These are phyloP conservation scores for Choanephora cucurbitarum DNA, from an alignment of 371 early-diverging fungal genomes.

Conservation along the genomic window DNA sequence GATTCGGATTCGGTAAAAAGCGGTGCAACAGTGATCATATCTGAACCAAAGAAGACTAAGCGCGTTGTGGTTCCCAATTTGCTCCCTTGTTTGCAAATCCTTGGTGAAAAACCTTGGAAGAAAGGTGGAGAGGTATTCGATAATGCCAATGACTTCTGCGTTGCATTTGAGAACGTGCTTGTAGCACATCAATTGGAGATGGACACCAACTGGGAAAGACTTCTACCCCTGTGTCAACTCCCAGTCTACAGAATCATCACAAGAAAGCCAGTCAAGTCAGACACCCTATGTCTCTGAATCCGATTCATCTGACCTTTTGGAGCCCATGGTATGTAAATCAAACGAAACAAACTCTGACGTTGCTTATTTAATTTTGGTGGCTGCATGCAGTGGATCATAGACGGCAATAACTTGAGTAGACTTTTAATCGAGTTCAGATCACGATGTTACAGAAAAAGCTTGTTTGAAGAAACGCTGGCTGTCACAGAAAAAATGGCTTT, in stretches of 20 bases:
- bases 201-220: no score
- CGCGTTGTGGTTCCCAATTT: no score
- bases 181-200: no score
- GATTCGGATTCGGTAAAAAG: no score
- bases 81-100: no score
- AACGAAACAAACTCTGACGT: constrained; percentile 10
- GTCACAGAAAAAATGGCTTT: constrained; percentile 18
- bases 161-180: no score
- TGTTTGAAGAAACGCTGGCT: constrained; percentile 11
- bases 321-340: constrained; percentile 68
- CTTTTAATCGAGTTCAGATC: constrained; percentile 8
- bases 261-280: constrained; percentile 15
- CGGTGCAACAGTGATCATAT: no score
- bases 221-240: no score
- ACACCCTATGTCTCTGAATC: constrained; percentile 8
- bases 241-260: constrained; percentile 4
- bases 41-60: no score
- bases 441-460: constrained; percentile 8
- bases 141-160: no score
- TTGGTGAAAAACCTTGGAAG: no score
- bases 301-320: constrained; percentile 89
- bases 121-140: no score
- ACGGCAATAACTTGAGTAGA: constrained; percentile 16
- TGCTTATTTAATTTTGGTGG: constrained; percentile 14
- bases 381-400: constrained; percentile 14